A percentile compares a stretch with the other conserved stretches of the same genome.
Conservation (phyloP, 495 filamentous ascomycete species). For the Aspergillus sparsus region DNA sequence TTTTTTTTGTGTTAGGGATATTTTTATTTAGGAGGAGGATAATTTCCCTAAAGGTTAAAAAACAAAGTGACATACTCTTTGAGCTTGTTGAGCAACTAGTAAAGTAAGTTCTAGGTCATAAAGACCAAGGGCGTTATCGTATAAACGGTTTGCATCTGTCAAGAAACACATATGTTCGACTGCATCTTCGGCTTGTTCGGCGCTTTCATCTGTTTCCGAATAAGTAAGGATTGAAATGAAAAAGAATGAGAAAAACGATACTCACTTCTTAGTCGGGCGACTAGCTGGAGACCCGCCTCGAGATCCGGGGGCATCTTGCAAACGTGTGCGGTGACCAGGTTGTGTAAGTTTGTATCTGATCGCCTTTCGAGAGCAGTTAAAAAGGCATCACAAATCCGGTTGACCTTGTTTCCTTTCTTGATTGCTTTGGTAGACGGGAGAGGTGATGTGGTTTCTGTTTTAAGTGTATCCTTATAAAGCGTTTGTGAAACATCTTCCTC, state of each 20-base stretch:
- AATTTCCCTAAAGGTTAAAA: background rate
- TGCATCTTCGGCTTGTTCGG: slow-evolving; percentile 74
- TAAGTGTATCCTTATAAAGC: slow-evolving; percentile 84
- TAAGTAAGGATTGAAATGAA: slow-evolving; percentile 20
- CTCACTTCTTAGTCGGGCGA: slow-evolving; percentile 68
- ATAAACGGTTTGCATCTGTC: slow-evolving; percentile 89
- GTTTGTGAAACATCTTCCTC: slow-evolving; percentile 93
- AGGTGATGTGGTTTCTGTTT: slow-evolving; percentile 19
- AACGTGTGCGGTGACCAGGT: slow-evolving; percentile 90
- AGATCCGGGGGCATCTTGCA: slow-evolving; percentile 91
- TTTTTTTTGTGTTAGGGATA: slow-evolving; percentile 25
- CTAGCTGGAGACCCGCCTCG: slow-evolving; percentile 77
- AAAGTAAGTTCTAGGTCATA: slow-evolving; percentile 90
- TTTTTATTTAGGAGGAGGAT: background rate
- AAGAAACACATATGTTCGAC: slow-evolving; percentile 97
- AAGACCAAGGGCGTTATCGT: slow-evolving; percentile 83
- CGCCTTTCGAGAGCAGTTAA: slow-evolving; percentile 63
- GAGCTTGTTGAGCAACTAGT: slow-evolving; percentile 90
- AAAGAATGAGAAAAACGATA: slow-evolving; percentile 1
- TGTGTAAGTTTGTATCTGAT: slow-evolving; percentile 75
- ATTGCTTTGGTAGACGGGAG: slow-evolving; percentile 10
- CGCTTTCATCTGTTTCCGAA: slow-evolving; percentile 51
- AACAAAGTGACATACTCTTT: slow-evolving; percentile 55
- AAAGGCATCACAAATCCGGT: slow-evolving; percentile 86
- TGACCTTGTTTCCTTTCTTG: slow-evolving; percentile 65